These are phyloP conservation scores for Thielaviopsis musarum DNA, from an alignment of 2,329 filamentous ascomycete species.

Conservation along the genomic window DNA sequence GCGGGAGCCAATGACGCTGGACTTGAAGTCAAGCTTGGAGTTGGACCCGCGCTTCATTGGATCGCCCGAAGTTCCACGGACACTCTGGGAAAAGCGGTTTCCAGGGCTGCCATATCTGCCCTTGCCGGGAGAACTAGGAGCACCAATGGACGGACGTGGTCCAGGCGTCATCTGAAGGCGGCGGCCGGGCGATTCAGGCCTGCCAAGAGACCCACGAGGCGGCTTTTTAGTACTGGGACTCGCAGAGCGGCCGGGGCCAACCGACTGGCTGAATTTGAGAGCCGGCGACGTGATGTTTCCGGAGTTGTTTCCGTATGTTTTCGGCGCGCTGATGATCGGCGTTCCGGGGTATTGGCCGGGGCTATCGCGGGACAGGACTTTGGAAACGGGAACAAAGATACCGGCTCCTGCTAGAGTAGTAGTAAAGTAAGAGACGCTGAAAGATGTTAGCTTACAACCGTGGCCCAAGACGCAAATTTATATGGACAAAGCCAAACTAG, in stretches of 20 bases:
- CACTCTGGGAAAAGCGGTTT: slow-evolving; percentile 40
- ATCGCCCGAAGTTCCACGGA: slow-evolving; percentile 43
- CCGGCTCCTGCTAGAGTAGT: slow-evolving; percentile 66
- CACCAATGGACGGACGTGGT: slow-evolving; percentile 38
- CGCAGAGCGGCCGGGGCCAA: slow-evolving; percentile 56
- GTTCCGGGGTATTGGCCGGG: slow-evolving; percentile 44
- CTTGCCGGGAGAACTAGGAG: slow-evolving; percentile 28
- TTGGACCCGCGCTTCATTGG: slow-evolving; percentile 37
- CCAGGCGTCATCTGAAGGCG: slow-evolving; percentile 47
- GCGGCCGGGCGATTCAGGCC: slow-evolving; percentile 73
- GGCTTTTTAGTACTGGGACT: slow-evolving; percentile 47
- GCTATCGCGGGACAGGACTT: slow-evolving; percentile 53
- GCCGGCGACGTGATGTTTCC: slow-evolving; percentile 47
- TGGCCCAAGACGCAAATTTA: background rate
- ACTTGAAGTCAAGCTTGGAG: slow-evolving; percentile 28
- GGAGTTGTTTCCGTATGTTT: slow-evolving; percentile 37
- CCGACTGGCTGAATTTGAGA: slow-evolving; percentile 74
- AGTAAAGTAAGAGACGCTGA: slow-evolving; percentile 59
- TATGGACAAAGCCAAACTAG: background rate
- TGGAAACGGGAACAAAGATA: slow-evolving; percentile 81
- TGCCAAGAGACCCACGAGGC: slow-evolving; percentile 58
- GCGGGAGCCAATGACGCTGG: slow-evolving; percentile 34
- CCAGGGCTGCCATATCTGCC: slow-evolving; percentile 41
- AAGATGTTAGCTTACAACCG: background rate
- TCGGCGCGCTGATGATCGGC: slow-evolving; percentile 41